A percentile compares a stretch with the other conserved stretches of the same genome.
Conservation (phyloP, 805 yeast genomes). For the Suhomyces canberraensis region DNA sequence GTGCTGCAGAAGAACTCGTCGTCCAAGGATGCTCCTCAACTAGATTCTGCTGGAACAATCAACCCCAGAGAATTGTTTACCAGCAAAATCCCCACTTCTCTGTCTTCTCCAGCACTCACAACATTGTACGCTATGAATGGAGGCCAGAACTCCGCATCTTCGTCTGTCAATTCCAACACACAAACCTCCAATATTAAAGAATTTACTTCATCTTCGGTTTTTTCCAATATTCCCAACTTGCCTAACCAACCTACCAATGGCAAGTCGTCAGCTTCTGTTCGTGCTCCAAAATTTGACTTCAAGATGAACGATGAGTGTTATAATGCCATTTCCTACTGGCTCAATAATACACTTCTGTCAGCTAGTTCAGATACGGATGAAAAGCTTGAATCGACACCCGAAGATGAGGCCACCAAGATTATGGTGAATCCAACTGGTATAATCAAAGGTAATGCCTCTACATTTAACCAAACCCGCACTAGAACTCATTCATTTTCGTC, state of each 20-base stretch:
- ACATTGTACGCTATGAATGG: conserved; percentile 6
- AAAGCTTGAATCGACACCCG: background rate
- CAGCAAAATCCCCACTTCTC: conserved; percentile 8
- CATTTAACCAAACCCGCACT: background rate
- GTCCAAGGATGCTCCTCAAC: background rate
- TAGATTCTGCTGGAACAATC: conserved; percentile 9
- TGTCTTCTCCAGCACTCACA: conserved; percentile 7
- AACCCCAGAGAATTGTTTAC: conserved; percentile 14
- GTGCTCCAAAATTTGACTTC: conserved; percentile 13
- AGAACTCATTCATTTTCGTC: conserved; percentile 4
- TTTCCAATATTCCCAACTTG: conserved; percentile 5
- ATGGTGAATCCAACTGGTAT: conserved; percentile 30
- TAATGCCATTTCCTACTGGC: conserved; percentile 38
- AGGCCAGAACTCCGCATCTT: background rate
- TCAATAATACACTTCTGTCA: conserved; percentile 21
- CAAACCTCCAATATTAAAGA: background rate
- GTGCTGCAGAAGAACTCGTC: background rate
- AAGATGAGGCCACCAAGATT: conserved; percentile 6
- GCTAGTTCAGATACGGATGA: conserved; percentile 9
- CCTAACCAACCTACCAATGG: conserved; percentile 7
- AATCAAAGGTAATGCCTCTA: conserved; percentile 13
- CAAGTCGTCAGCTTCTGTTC: background rate
- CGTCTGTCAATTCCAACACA: background rate
- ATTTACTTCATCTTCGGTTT: background rate
- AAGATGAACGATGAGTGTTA: conserved; percentile 40